Percentiles rank a stretch among this genome's conserved stretches.
phyloP scores from a whole-genome alignment of 2,329 filamentous ascomycete genomes.

The Albophoma yamanashiensis region DNA sequence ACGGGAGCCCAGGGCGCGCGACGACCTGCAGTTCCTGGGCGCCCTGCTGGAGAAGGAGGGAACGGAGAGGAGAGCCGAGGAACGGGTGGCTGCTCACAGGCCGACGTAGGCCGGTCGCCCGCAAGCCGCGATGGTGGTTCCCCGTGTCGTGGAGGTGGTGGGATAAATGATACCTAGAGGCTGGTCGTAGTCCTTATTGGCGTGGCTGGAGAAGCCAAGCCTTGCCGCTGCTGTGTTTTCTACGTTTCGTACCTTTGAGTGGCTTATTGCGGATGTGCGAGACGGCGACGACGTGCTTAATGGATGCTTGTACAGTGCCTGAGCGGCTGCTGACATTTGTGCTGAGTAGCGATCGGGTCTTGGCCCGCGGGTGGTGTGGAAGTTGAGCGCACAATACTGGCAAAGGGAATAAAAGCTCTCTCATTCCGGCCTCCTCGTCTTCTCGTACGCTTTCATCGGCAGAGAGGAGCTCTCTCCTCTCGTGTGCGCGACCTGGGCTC shows the following conservation, averaged over 20 bases:
- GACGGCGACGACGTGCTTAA: not conserved
- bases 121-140: not conserved
- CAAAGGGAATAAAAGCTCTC: not conserved
- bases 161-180: not conserved
- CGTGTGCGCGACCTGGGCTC: not conserved
- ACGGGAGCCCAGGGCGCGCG: conserved; percentile 51
- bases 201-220: not conserved
- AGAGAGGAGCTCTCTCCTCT: not conserved
- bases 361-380: not conserved
- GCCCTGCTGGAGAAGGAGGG: conserved; percentile 41
- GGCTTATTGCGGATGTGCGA: not conserved
- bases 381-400: not conserved
- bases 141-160: not conserved
- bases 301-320: too few relatives aligned
- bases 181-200: not conserved
- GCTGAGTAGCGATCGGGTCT: not conserved
- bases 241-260: not conserved
- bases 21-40: conserved; percentile 49
- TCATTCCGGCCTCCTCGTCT: not conserved
- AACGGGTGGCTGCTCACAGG: not conserved
- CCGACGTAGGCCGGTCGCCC: not conserved
- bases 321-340: not conserved
- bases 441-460: not conserved
- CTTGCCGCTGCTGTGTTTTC: not conserved
- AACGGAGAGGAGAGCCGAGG: conserved; percentile 9